Percentiles rank a stretch among this genome's conserved stretches.
Conservation (phyloP, 176 grass and related monocot species). For the Tuctoria greenei region DNA sequence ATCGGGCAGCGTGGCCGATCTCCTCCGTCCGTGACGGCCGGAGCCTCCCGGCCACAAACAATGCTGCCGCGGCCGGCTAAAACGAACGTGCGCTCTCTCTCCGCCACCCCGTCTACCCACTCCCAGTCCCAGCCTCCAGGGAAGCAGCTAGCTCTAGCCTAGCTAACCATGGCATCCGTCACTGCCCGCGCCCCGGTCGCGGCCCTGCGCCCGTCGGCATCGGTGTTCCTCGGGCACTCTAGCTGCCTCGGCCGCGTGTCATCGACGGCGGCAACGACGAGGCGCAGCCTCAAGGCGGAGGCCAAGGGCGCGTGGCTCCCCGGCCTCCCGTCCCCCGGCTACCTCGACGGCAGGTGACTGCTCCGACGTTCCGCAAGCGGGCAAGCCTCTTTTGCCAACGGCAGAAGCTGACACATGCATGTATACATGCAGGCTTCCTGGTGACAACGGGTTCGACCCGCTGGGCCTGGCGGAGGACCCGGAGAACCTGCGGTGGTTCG, state of each 20-base stretch:
- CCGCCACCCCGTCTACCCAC: too few species aligned
- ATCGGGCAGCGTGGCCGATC: conserved; percentile 16
- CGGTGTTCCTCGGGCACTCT: conserved; percentile 44
- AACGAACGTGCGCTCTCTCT: background rate
- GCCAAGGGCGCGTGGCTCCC: conserved; percentile 90
- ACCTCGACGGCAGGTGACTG: conserved; percentile 68
- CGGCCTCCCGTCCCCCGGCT: conserved; percentile 64
- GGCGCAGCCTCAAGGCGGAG: conserved; percentile 54
- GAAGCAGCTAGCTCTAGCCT: too few species aligned
- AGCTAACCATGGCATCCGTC: conserved; percentile 51
- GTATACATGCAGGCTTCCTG: conserved; percentile 36
- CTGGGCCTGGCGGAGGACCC: conserved; percentile 77
- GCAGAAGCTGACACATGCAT: background rate
- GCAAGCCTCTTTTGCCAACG: too few species aligned
- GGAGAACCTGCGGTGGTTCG: conserved; percentile 86
- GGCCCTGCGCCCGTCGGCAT: conserved; percentile 44
- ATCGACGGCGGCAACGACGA: background rate
- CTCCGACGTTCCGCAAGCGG: background rate
- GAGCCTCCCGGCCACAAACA: conserved; percentile 46
- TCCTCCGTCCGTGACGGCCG: background rate
- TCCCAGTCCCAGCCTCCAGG: too few species aligned
- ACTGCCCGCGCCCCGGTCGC: conserved; percentile 55
- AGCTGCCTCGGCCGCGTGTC: conserved; percentile 30
- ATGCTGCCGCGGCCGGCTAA: conserved; percentile 14
- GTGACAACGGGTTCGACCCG: conserved; percentile 83